Conservation (phyloP, 257 asterid species). For the Salvia rosmarinus region DNA sequence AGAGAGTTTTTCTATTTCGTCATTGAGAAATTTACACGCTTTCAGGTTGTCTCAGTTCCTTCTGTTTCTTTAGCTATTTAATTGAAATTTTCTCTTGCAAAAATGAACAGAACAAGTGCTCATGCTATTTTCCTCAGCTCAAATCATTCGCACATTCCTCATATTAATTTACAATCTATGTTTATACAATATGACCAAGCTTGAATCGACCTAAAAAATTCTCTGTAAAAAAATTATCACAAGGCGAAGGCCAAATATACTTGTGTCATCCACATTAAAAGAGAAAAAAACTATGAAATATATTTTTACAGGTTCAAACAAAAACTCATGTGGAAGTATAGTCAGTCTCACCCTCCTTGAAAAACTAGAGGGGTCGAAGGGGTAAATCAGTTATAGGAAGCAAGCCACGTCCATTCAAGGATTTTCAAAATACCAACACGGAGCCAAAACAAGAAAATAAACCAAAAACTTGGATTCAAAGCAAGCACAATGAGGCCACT, state of each 20-base stretch:
- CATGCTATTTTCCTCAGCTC: neutral
- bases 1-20: neutral
- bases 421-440: neutral
- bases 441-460: neutral
- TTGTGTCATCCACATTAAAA: neutral
- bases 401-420: slow-evolving; percentile 25
- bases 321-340: neutral
- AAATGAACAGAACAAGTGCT: neutral
- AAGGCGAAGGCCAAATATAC: neutral
- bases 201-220: neutral
- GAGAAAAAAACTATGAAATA: neutral
- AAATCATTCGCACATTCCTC: no score
- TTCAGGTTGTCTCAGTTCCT: neutral
- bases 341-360: neutral
- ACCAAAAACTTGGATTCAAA: neutral
- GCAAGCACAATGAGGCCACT: neutral
- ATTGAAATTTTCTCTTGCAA: neutral
- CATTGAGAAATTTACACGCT: neutral
- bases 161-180: no score
- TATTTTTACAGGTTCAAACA: neutral
- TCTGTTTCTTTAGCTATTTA: neutral
- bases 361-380: neutral
- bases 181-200: neutral
- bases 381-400: neutral
- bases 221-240: neutral